phyloP scores from a whole-genome alignment of 1,139 yeast genomes.

The Yamadazyma dushanensis region DNA sequence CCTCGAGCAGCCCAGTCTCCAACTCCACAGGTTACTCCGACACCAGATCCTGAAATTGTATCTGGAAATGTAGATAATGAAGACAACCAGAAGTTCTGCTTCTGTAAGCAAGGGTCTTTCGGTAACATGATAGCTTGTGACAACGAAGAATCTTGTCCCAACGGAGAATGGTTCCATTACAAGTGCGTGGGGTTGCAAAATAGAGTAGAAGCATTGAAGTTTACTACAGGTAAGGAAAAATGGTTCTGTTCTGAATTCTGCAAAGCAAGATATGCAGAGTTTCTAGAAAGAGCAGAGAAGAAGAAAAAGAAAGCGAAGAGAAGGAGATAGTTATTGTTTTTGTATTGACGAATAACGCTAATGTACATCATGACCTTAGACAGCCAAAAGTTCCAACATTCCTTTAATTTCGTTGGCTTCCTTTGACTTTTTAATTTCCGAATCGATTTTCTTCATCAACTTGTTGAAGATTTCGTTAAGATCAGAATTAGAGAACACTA shows the following conservation, averaged over 20 bases:
- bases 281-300: slow-evolving; percentile 16
- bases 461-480: slow-evolving; percentile 69
- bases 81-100: slow-evolving; percentile 34
- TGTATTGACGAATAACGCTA: slow-evolving; percentile 5
- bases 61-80: slow-evolving; percentile 7
- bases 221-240: slow-evolving; percentile 33
- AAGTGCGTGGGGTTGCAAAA: slow-evolving; percentile 47
- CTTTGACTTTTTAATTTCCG: slow-evolving; percentile 74
- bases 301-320: slow-evolving; percentile 16
- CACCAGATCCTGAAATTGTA: background rate
- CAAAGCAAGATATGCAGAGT: slow-evolving; percentile 18
- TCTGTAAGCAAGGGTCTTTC: slow-evolving; percentile 45
- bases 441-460: slow-evolving; percentile 58
- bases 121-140: slow-evolving; percentile 53
- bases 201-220: slow-evolving; percentile 41
- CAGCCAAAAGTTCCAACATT: slow-evolving; percentile 80
- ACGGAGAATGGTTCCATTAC: slow-evolving; percentile 53
- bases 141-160: slow-evolving; percentile 39
- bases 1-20: background rate
- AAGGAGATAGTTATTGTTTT: slow-evolving; percentile 1
- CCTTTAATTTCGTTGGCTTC: slow-evolving; percentile 92
- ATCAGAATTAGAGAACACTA: slow-evolving; percentile 75
- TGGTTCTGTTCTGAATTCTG: slow-evolving; percentile 47
- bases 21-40: background rate
- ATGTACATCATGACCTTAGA: slow-evolving; percentile 17